Evolutionary conservation across 2,329 filamentous ascomycete species (phyloP).

Genomic region (Curvularia sp.): DNA sequence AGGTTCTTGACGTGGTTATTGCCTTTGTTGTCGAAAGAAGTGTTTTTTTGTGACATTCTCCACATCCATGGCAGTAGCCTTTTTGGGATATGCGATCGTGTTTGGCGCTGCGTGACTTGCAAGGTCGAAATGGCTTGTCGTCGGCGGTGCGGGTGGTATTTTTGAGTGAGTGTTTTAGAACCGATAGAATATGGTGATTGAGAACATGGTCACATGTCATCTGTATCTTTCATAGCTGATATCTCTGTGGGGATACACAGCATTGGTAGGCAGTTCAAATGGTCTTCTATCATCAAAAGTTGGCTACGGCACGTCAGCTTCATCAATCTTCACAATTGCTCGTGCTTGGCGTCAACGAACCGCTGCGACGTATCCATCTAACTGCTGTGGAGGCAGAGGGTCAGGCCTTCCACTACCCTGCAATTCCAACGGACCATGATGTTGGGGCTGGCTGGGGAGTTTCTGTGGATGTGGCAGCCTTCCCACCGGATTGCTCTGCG

Average conservation of each 20-base stretch:
- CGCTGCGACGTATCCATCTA: conserved; percentile 17
- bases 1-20: not conserved
- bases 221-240: not conserved
- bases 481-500: not conserved
- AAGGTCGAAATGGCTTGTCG: not conserved
- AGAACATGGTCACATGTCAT: not conserved
- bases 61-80: not conserved
- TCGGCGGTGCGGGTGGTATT: not conserved
- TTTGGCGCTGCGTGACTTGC: not conserved
- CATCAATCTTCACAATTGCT: not conserved
- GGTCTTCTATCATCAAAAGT: conserved; percentile 13
- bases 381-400: conserved; percentile 9
- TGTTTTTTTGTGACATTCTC: not conserved
- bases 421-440: conserved; percentile 18
- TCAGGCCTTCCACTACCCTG: conserved; percentile 9
- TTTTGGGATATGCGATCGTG: not conserved
- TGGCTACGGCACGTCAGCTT: conserved; percentile 10
- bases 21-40: not conserved
- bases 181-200: not conserved
- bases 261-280: conserved; percentile 20
- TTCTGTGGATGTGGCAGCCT: not conserved
- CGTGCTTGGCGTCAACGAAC: not conserved
- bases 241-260: not conserved
- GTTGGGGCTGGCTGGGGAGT: not conserved
- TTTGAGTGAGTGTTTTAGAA: not conserved